These are phyloP conservation scores for Chlorella sp. DNA, from an alignment of 139 green algal genomes.

Conservation along the genomic window DNA sequence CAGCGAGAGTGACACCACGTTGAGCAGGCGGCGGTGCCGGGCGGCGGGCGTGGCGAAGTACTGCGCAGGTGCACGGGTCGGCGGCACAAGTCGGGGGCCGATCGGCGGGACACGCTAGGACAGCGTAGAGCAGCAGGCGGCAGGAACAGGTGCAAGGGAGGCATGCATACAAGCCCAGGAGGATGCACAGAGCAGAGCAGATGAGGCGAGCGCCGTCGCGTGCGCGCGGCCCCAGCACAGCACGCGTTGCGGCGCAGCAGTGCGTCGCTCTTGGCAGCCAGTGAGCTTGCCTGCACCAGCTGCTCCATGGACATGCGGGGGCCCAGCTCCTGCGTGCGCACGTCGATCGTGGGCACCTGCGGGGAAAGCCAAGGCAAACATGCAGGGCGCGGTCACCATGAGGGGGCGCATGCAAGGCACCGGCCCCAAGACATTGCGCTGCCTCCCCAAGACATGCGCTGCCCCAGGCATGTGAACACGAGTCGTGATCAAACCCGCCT, in stretches of 20 bases:
- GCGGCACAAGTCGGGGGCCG: too few species aligned
- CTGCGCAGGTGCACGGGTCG: not conserved
- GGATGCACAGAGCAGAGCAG: too few species aligned
- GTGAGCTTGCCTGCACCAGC: constrained; percentile 1
- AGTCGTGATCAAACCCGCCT: constrained; percentile 4
- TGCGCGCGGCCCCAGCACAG: too few species aligned
- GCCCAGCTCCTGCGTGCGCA: constrained; percentile 46
- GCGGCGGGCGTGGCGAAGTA: not conserved
- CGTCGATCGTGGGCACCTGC: constrained; percentile 47
- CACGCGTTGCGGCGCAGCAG: too few species aligned
- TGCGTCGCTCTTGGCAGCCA: not conserved
- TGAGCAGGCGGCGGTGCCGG: constrained; percentile 33
- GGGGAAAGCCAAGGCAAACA: not conserved
- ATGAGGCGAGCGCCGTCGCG: too few species aligned
- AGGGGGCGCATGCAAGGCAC: not conserved
- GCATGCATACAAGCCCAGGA: too few species aligned
- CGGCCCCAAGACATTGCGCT: not conserved
- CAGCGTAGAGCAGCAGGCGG: too few species aligned
- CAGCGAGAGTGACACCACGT: constrained; percentile 57
- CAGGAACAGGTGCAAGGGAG: too few species aligned
- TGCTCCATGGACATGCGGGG: constrained; percentile 38
- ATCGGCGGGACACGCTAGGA: too few species aligned
- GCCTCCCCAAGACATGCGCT: not conserved
- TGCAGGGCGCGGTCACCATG: not conserved
- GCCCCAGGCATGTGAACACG: not conserved